A percentile compares a stretch with the other conserved stretches of the same genome.
Conservation (phyloP, 2,329 filamentous ascomycete genomes). For the Trichoderma sp. region DNA sequence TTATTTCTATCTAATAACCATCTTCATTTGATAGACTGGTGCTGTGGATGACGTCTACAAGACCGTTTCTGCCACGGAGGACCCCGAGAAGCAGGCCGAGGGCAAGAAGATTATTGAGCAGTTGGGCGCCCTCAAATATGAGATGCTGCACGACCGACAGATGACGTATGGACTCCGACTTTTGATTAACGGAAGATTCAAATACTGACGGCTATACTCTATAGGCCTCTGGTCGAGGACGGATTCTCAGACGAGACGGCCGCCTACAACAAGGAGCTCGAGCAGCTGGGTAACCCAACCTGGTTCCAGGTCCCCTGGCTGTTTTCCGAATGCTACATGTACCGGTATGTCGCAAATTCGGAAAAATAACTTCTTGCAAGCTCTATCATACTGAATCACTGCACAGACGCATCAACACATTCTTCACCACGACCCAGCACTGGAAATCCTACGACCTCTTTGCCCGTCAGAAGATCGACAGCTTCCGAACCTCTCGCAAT, state of each 20-base stretch:
- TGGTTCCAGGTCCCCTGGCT: conserved; percentile 91
- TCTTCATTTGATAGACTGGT: conserved; percentile 61
- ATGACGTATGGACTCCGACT: conserved; percentile 59
- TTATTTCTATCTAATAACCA: background rate
- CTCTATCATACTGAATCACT: background rate
- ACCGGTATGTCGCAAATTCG: conserved; percentile 52
- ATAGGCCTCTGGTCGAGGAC: conserved; percentile 72
- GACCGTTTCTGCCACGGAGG: conserved; percentile 57
- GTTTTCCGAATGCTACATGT: conserved; percentile 91
- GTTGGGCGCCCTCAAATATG: conserved; percentile 84
- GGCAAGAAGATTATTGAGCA: conserved; percentile 83
- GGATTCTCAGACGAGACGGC: conserved; percentile 75
- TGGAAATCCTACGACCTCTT: conserved; percentile 95
- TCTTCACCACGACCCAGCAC: conserved; percentile 71
- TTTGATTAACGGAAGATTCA: background rate
- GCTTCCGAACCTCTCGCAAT: conserved; percentile 86
- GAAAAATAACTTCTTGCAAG: too few species aligned
- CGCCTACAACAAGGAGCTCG: conserved; percentile 82
- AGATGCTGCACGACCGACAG: conserved; percentile 83
- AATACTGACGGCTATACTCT: conserved; percentile 20
- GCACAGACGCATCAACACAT: conserved; percentile 68
- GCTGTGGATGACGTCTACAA: conserved; percentile 94
- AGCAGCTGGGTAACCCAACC: conserved; percentile 66
- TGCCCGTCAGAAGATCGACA: conserved; percentile 82
- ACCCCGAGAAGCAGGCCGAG: conserved; percentile 67